Evolutionary conservation across 768 basidiomycete genomes (phyloP).

Genomic region (Phlegmacium glaucopus): DNA sequence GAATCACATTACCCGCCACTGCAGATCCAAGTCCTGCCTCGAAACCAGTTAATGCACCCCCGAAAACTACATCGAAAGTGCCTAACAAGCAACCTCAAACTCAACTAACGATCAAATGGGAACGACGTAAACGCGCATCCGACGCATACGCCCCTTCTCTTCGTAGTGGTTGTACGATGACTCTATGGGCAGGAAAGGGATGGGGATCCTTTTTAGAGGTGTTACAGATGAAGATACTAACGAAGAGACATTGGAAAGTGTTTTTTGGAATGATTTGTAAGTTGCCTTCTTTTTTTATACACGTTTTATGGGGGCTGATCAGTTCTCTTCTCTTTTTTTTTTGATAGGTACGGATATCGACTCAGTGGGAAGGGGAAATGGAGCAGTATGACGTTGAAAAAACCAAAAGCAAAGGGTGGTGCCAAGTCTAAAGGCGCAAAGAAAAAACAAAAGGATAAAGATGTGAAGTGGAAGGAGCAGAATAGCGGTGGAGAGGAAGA

Average conservation of each 20-base stretch:
- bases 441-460: conserved; percentile 37
- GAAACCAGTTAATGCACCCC: conserved; percentile 3
- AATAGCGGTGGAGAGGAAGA: conserved; percentile 18
- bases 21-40: conserved; percentile 14
- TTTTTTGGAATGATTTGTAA: conserved; percentile 87
- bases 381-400: conserved; percentile 80
- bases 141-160: conserved; percentile 69
- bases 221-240: conserved; percentile 84
- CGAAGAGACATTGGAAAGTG: conserved; percentile 81
- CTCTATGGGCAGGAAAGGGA: conserved; percentile 64
- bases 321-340: too few relatives aligned
- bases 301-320: too few relatives aligned
- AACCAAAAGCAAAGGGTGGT: conserved; percentile 37
- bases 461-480: conserved; percentile 15
- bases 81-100: conserved; percentile 29
- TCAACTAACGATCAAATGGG: conserved; percentile 68
- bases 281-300: conserved; percentile 17
- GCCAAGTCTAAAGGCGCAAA: conserved; percentile 23
- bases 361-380: conserved; percentile 71
- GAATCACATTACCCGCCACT: conserved; percentile 22
- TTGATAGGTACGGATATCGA: conserved; percentile 71
- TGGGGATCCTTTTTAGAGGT: conserved; percentile 81
- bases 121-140: conserved; percentile 68
- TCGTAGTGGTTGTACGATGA: conserved; percentile 86
- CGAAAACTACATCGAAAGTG: conserved; percentile 2